Conservation (phyloP, 2,329 filamentous ascomycete genomes). For the Metarhizium sp. region DNA sequence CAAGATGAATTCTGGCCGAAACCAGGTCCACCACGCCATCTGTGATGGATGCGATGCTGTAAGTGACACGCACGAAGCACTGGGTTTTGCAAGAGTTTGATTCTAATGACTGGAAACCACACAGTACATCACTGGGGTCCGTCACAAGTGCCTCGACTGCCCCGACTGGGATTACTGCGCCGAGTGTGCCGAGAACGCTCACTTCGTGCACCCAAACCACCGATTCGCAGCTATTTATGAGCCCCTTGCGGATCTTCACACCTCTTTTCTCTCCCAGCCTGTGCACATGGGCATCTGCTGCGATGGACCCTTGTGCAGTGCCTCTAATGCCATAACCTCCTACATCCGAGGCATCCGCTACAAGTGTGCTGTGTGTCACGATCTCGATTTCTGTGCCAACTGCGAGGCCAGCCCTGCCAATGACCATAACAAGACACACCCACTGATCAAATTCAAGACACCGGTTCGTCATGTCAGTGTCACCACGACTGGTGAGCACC, state of each 20-base stretch:
- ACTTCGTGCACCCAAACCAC: constrained; percentile 67
- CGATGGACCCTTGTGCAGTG: constrained; percentile 79
- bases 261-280: constrained; percentile 17
- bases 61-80: constrained; percentile 17
- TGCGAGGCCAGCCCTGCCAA: constrained; percentile 86
- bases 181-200: constrained; percentile 59
- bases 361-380: constrained; percentile 94
- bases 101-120: not conserved
- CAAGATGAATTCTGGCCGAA: constrained; percentile 71
- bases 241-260: constrained; percentile 35
- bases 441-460: constrained; percentile 93
- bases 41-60: constrained; percentile 81
- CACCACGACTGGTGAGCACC: constrained; percentile 72
- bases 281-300: constrained; percentile 85
- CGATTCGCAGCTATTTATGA: constrained; percentile 86
- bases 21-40: constrained; percentile 74
- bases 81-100: not conserved
- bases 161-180: constrained; percentile 96
- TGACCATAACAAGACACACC: constrained; percentile 89
- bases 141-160: constrained; percentile 94
- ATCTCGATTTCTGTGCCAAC: constrained; percentile 88
- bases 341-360: constrained; percentile 86
- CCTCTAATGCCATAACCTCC: constrained; percentile 39
- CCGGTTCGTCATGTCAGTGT: constrained; percentile 83
- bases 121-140: constrained; percentile 69